Percentiles rank a stretch among this genome's conserved stretches.
These are phyloP conservation scores for Xylaria sp. DNA, from an alignment of 2,329 filamentous ascomycete genomes.

Conservation along the genomic window DNA sequence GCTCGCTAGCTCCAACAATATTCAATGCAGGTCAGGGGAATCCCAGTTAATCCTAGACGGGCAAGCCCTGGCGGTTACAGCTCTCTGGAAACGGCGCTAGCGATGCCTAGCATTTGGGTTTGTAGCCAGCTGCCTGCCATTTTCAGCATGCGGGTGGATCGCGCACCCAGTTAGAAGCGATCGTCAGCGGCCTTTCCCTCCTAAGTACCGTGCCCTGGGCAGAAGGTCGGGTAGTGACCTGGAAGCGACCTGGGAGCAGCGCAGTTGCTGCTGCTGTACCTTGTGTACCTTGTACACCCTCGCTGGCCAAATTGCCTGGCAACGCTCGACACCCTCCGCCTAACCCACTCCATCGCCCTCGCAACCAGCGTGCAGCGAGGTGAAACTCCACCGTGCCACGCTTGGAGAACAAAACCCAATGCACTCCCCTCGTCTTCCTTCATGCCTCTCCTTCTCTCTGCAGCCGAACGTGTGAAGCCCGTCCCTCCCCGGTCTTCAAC, in stretches of 20 bases:
- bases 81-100: constrained; percentile 35
- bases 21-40: constrained; percentile 4
- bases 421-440: constrained; percentile 42
- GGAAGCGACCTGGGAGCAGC: background rate
- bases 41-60: constrained; percentile 2
- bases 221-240: background rate
- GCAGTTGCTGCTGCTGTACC: background rate
- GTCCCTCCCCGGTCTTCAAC: constrained; percentile 33
- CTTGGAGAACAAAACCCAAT: constrained; percentile 47
- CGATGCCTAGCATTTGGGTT: constrained; percentile 21
- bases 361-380: constrained; percentile 43
- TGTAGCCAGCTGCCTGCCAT: constrained; percentile 36
- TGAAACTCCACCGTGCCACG: constrained; percentile 44
- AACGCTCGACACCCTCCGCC: constrained; percentile 37
- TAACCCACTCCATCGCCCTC: constrained; percentile 43
- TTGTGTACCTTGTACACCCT: constrained; percentile 2
- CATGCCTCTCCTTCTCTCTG: constrained; percentile 38
- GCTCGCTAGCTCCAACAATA: constrained; percentile 2
- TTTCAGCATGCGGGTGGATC: constrained; percentile 33
- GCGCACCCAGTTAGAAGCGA: constrained; percentile 24
- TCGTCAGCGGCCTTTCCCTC: constrained; percentile 23
- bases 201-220: constrained; percentile 10
- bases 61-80: constrained; percentile 30
- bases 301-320: constrained; percentile 44
- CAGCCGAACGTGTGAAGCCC: constrained; percentile 44